These are phyloP conservation scores for Yarrowia sp. DNA, from an alignment of 805 yeast genomes.

Conservation along the genomic window DNA sequence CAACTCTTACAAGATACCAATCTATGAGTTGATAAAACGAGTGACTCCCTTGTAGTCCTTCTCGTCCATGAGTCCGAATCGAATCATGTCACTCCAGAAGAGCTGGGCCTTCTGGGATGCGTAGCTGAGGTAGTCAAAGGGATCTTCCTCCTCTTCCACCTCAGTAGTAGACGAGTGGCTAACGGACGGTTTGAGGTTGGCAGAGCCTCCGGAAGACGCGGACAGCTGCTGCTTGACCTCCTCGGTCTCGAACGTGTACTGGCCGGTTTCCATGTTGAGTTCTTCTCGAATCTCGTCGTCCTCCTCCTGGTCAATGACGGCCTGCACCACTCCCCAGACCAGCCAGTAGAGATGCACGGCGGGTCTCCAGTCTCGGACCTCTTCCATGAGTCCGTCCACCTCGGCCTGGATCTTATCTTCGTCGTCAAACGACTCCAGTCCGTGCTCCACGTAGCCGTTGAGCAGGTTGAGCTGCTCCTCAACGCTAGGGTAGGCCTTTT, in stretches of 20 bases:
- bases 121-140: constrained; percentile 75
- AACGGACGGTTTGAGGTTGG: constrained; percentile 22
- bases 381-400: constrained; percentile 56
- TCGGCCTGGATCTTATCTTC: constrained; percentile 42
- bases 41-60: constrained; percentile 35
- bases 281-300: constrained; percentile 43
- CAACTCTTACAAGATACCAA: too few species aligned
- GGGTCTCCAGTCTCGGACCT: constrained; percentile 74
- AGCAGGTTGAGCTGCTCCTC: constrained; percentile 69
- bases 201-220: constrained; percentile 34
- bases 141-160: constrained; percentile 49
- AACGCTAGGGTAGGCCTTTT: constrained; percentile 58
- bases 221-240: constrained; percentile 55
- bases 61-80: constrained; percentile 51
- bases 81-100: constrained; percentile 69
- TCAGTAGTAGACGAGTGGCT: constrained; percentile 31
- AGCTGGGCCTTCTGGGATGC: constrained; percentile 69
- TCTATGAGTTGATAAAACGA: constrained; percentile 3
- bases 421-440: constrained; percentile 36
- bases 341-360: constrained; percentile 78
- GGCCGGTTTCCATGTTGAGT: constrained; percentile 41
- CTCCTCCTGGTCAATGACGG: constrained; percentile 43
- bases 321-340: constrained; percentile 87
- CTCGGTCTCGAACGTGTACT: constrained; percentile 41
- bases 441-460: constrained; percentile 67